phyloP scores from a whole-genome alignment of 2,329 filamentous ascomycete species.

The Trichoderma semiorbis region DNA sequence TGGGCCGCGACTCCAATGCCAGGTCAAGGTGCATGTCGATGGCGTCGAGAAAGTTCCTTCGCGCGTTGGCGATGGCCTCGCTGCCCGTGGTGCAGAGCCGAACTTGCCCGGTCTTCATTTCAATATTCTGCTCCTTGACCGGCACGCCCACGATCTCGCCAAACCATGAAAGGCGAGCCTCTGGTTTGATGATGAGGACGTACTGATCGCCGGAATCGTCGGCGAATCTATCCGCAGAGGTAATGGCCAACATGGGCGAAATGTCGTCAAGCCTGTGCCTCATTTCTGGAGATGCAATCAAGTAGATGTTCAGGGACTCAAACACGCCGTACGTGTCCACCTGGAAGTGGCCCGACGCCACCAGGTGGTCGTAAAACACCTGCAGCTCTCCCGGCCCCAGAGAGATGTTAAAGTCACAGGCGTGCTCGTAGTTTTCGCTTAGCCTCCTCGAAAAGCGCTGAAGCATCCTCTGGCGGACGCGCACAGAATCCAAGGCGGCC shows the following conservation, averaged over 20 bases:
- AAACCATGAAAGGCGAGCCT: constrained; percentile 75
- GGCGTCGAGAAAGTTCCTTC: constrained; percentile 71
- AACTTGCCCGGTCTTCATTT: constrained; percentile 81
- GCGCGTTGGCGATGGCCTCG: constrained; percentile 73
- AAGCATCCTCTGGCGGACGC: constrained; percentile 91
- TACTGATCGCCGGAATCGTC: constrained; percentile 76
- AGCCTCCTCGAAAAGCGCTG: constrained; percentile 91
- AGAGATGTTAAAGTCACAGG: constrained; percentile 88
- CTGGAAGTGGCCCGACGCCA: constrained; percentile 81
- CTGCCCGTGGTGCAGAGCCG: constrained; percentile 87
- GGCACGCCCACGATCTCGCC: constrained; percentile 70
- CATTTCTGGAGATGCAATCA: constrained; percentile 81
- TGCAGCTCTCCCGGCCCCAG: constrained; percentile 64
- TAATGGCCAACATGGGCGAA: constrained; percentile 75
- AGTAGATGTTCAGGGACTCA: constrained; percentile 71
- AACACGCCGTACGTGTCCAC: constrained; percentile 64
- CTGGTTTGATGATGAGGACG: constrained; percentile 78
- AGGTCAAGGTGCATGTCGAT: constrained; percentile 83
- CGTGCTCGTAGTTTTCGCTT: constrained; percentile 92
- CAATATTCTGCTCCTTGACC: constrained; percentile 73
- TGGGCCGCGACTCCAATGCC: constrained; percentile 87
- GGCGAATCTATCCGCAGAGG: constrained; percentile 51
- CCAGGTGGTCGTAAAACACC: constrained; percentile 75
- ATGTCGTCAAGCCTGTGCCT: constrained; percentile 75
- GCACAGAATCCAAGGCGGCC: constrained; percentile 89